Evolutionary conservation across 106 monocot genomes (phyloP).

Genomic region (Ottelia alismoides): DNA sequence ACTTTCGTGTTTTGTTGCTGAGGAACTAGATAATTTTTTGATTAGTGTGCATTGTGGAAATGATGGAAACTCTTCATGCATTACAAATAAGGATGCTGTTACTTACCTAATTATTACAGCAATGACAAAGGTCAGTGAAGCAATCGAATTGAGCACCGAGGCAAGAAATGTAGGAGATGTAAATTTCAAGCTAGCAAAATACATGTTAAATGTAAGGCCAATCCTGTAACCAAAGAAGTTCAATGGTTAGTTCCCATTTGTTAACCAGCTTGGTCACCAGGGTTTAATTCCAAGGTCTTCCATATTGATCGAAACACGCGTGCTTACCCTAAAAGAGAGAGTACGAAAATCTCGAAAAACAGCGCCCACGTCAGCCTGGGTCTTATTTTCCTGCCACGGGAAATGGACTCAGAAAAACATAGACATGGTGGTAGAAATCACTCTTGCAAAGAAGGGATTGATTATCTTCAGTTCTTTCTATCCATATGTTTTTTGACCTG

Average conservation of each 20-base stretch:
- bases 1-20: no score
- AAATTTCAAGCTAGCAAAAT: conserved; percentile 75
- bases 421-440: neutral
- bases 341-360: conserved; percentile 66
- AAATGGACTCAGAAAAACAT: neutral
- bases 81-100: neutral
- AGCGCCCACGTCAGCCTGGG: conserved; percentile 82
- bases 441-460: neutral
- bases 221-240: conserved; percentile 29
- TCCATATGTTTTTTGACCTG: neutral
- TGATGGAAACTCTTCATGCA: no score
- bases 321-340: conserved; percentile 72
- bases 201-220: conserved; percentile 81
- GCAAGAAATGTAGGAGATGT: conserved; percentile 76
- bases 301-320: neutral
- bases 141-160: conserved; percentile 78
- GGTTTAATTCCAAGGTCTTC: neutral
- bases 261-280: neutral
- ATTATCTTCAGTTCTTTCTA: neutral
- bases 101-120: conserved; percentile 59
- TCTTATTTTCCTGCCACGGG: conserved; percentile 40
- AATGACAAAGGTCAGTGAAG: conserved; percentile 76
- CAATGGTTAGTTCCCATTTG: neutral
- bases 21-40: no score
- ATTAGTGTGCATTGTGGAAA: no score